Percentiles rank a stretch among this genome's conserved stretches.
These are phyloP conservation scores for Cercospora zeina DNA, from an alignment of 2,329 filamentous ascomycete species.

Conservation along the genomic window DNA sequence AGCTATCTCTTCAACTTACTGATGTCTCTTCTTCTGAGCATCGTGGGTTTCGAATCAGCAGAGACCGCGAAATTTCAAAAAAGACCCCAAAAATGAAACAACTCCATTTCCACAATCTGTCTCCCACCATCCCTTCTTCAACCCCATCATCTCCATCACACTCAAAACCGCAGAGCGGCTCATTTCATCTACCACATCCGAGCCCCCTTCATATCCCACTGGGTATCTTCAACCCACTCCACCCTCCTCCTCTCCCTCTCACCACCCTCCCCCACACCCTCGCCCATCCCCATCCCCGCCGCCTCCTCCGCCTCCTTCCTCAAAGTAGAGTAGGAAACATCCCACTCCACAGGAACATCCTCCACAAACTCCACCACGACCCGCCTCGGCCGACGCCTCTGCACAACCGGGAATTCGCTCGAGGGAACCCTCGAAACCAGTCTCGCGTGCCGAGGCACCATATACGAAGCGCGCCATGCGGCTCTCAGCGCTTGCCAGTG, in stretches of 20 bases:
- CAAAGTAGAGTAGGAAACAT: neutral
- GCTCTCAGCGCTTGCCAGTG: neutral
- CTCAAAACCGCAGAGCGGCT: no score
- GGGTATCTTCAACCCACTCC: neutral
- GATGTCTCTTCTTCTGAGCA: no score
- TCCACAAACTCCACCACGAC: neutral
- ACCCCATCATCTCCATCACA: no score
- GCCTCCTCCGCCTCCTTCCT: neutral
- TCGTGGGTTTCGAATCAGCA: no score
- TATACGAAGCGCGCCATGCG: neutral
- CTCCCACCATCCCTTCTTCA: no score
- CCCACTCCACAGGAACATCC: neutral
- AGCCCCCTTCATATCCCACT: neutral
- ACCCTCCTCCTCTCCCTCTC: neutral
- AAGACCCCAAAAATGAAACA: no score
- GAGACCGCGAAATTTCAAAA: no score
- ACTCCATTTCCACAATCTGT: neutral
- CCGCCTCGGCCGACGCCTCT: neutral
- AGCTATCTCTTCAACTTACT: no score
- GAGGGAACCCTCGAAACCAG: neutral
- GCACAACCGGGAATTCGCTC: neutral
- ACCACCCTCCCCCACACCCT: neutral
- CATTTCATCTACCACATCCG: no score
- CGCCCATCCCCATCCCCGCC: neutral
- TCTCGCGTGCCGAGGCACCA: neutral